A percentile compares a stretch with the other conserved stretches of the same genome.
Conservation (phyloP, 495 filamentous ascomycete genomes). For the Letharia columbiana region DNA sequence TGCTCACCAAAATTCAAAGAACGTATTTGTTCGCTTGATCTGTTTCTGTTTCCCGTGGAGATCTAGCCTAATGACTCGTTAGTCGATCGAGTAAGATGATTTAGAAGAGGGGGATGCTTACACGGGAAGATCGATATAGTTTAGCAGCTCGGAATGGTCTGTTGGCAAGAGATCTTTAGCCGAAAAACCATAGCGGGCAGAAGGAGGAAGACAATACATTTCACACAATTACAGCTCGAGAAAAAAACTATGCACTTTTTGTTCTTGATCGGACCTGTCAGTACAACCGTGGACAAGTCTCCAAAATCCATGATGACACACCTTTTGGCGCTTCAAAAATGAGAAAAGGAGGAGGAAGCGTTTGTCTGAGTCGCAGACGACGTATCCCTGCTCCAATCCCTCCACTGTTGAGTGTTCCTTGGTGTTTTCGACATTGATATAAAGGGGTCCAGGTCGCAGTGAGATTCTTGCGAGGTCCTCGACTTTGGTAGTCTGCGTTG, state of each 20-base stretch:
- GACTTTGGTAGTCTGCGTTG: constrained; percentile 97
- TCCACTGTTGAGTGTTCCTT: constrained; percentile 82
- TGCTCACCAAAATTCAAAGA: constrained; percentile 78
- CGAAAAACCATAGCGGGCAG: constrained; percentile 26
- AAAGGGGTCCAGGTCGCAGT: constrained; percentile 80
- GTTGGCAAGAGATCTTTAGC: not conserved
- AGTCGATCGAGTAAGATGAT: not conserved
- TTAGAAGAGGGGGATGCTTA: not conserved
- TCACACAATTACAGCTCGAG: constrained; percentile 86
- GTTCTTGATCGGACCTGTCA: constrained; percentile 46
- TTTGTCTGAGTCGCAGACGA: constrained; percentile 85
- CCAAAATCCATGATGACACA: not conserved
- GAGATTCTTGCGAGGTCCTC: constrained; percentile 94
- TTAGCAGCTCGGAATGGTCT: constrained; percentile 63
- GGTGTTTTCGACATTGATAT: constrained; percentile 83
- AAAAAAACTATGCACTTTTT: constrained; percentile 99
- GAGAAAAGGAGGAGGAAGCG: constrained; percentile 92
- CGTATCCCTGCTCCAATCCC: constrained; percentile 90
- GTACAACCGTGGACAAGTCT: not conserved
- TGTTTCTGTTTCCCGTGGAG: constrained; percentile 86
- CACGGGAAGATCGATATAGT: constrained; percentile 95
- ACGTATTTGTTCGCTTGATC: constrained; percentile 92
- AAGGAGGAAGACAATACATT: constrained; percentile 27
- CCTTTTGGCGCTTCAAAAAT: constrained; percentile 64
- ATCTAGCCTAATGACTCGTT: constrained; percentile 37